Conservation (phyloP, 2,329 filamentous ascomycete species). For the Neofusicoccum cordaticola region DNA sequence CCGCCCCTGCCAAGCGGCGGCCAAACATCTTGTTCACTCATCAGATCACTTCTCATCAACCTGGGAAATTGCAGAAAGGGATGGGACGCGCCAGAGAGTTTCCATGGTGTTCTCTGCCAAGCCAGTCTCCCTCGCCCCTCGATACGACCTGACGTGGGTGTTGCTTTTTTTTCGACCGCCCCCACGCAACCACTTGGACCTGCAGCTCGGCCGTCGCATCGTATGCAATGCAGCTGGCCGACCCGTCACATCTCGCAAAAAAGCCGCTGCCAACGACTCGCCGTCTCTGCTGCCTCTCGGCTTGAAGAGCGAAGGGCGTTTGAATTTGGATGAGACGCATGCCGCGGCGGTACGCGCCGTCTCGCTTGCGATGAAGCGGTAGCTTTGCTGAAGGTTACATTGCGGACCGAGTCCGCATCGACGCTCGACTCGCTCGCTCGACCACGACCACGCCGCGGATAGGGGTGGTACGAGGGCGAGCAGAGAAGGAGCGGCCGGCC, state of each 20-base stretch:
- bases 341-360: no score
- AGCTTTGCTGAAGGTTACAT: no score
- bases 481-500: no score
- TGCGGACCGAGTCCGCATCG: no score
- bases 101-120: background rate
- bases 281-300: background rate
- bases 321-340: background rate
- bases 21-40: background rate
- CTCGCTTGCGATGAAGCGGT: no score
- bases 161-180: constrained; percentile 2
- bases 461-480: no score
- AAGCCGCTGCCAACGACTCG: background rate
- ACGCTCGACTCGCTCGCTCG: no score
- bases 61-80: background rate
- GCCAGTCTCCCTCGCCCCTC: background rate
- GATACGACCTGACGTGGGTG: background rate
- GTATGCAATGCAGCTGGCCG: background rate
- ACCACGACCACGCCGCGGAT: no score
- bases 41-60: background rate
- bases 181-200: background rate
- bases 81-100: background rate
- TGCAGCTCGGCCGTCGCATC: background rate
- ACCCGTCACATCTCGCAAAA: background rate
- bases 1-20: background rate
- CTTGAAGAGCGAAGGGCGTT: no score